Conservation (phyloP, 2,329 filamentous ascomycete genomes). For the Cladosporium sp. region DNA sequence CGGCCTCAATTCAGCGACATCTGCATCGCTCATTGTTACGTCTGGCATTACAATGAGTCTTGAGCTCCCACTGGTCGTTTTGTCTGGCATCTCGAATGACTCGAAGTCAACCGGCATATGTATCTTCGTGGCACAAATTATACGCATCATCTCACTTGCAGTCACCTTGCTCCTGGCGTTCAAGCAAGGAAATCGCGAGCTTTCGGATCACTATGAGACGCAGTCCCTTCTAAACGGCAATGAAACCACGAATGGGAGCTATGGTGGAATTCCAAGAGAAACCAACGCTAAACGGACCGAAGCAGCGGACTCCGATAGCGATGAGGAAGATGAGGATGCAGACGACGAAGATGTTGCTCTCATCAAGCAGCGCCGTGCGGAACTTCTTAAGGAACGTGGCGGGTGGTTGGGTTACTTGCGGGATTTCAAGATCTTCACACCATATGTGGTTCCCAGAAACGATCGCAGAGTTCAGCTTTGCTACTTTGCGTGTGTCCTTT, state of each 20-base stretch:
- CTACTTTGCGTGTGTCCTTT: slow-evolving; percentile 61
- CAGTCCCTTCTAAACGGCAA: neutral
- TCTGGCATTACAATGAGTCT: neutral
- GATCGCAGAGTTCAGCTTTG: slow-evolving; percentile 64
- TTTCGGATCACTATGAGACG: neutral
- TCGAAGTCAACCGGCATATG: neutral
- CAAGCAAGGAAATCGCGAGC: neutral
- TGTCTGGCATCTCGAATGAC: neutral
- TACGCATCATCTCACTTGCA: neutral
- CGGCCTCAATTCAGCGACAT: neutral
- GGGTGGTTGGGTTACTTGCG: slow-evolving; percentile 75
- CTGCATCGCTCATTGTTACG: neutral
- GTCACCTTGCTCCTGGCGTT: neutral
- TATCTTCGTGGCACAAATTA: neutral
- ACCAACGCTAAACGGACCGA: neutral
- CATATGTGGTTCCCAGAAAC: slow-evolving; percentile 72
- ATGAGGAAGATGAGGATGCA: slow-evolving; percentile 13
- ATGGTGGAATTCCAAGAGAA: neutral
- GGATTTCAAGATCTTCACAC: slow-evolving; percentile 69
- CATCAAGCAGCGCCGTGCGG: slow-evolving; percentile 45
- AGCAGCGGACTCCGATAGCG: neutral
- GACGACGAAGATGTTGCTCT: slow-evolving; percentile 44
- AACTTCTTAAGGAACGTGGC: slow-evolving; percentile 68
- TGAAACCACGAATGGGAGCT: neutral
- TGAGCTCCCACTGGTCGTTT: neutral